Conservation (phyloP, 1,284 basidiomycete genomes). For the Phylloporus sp. region DNA sequence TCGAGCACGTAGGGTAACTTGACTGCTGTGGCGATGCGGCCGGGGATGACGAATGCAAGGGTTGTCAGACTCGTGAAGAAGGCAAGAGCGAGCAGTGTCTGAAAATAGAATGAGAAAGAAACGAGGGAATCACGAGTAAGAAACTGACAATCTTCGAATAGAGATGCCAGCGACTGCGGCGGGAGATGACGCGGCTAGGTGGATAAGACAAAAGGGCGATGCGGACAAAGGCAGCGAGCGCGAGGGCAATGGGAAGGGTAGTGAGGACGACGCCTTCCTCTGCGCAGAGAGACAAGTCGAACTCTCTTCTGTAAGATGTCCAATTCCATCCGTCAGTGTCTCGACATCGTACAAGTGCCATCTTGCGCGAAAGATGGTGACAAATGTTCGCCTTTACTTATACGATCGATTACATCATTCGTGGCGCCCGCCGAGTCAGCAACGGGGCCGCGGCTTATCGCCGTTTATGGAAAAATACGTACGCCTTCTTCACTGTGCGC, state of each 20-base stretch:
- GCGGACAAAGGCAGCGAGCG: background rate
- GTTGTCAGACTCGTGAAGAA: slow-evolving; percentile 51
- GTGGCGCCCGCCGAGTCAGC: background rate
- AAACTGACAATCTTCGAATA: background rate
- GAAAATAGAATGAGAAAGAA: background rate
- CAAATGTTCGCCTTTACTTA: background rate
- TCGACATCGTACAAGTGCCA: slow-evolving; percentile 47
- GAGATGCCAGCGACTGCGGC: background rate
- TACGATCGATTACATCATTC: slow-evolving; percentile 1
- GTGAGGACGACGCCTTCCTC: background rate
- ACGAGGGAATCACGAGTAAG: background rate
- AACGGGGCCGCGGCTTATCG: background rate
- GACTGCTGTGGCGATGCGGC: slow-evolving; percentile 44
- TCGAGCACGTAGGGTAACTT: slow-evolving; percentile 68
- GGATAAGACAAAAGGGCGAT: background rate
- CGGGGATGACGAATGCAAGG: slow-evolving; percentile 49
- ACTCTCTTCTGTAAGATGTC: background rate
- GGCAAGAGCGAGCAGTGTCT: slow-evolving; percentile 38
- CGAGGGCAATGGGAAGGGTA: background rate
- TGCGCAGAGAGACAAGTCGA: slow-evolving; percentile 2
- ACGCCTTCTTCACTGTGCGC: too few relatives aligned
- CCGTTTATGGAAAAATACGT: background rate
- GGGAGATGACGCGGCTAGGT: background rate
- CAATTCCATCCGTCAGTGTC: slow-evolving; percentile 10
- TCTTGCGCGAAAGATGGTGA: slow-evolving; percentile 25